phyloP scores from a whole-genome alignment of 2,329 filamentous ascomycete species.

The Fusarium verticillioides region DNA sequence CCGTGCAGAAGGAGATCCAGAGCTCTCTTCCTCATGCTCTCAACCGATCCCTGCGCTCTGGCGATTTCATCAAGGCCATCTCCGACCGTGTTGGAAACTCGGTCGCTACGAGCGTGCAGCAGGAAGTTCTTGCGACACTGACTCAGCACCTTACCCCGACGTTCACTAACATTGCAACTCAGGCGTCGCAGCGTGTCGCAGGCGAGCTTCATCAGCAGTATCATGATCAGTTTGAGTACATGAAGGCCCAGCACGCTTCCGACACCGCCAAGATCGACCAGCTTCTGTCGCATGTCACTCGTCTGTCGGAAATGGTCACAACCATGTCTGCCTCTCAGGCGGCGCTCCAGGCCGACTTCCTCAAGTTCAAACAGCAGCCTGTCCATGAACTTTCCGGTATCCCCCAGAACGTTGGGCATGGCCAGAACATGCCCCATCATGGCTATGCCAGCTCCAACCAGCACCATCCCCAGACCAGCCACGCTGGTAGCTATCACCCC shows the following conservation, averaged over 20 bases:
- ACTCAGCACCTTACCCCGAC: slow-evolving; percentile 73
- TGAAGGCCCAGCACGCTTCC: slow-evolving; percentile 61
- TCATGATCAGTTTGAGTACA: slow-evolving; percentile 60
- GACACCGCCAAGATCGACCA: slow-evolving; percentile 76
- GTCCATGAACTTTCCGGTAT: slow-evolving; percentile 56
- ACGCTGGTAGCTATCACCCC: slow-evolving; percentile 48
- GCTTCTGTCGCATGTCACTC: slow-evolving; percentile 73
- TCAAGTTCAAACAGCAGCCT: slow-evolving; percentile 66
- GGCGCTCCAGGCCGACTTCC: slow-evolving; percentile 73
- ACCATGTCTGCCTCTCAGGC: slow-evolving; percentile 75
- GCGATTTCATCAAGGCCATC: slow-evolving; percentile 77
- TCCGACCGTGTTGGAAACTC: slow-evolving; percentile 74
- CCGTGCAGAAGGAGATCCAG: slow-evolving; percentile 79
- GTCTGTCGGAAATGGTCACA: slow-evolving; percentile 75
- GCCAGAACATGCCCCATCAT: slow-evolving; percentile 42
- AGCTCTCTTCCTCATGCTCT: slow-evolving; percentile 73
- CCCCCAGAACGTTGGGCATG: slow-evolving; percentile 36
- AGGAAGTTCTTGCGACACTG: slow-evolving; percentile 71
- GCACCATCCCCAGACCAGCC: slow-evolving; percentile 43
- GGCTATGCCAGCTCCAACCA: slow-evolving; percentile 43
- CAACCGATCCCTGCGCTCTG: slow-evolving; percentile 69
- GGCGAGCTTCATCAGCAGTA: slow-evolving; percentile 74
- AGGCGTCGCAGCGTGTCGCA: slow-evolving; percentile 74
- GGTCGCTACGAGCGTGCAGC: slow-evolving; percentile 75
- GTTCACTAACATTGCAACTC: slow-evolving; percentile 71